Evolutionary conservation across 441 rosid species (phyloP).

Genomic region (Erodium chrysanthum): DNA sequence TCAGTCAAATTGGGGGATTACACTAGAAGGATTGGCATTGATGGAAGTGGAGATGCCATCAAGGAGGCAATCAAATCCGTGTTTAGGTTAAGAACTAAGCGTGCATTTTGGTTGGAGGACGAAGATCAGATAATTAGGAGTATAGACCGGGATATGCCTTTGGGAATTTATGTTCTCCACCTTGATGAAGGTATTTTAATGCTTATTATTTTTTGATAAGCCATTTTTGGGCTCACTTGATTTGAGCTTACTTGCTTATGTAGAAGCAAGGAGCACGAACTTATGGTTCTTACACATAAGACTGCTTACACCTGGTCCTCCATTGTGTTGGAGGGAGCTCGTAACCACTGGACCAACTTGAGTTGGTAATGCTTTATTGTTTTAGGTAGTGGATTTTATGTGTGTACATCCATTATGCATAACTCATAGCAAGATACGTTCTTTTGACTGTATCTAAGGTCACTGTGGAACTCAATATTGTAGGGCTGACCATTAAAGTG

Average conservation of each 20-base stretch:
- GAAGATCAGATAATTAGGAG: conserved; percentile 73
- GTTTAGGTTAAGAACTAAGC: conserved; percentile 68
- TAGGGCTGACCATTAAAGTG: conserved; percentile 73
- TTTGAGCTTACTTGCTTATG: no score
- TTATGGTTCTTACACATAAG: no score
- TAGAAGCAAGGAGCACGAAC: no score
- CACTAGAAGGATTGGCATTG: conserved; percentile 81
- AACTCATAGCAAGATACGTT: no score
- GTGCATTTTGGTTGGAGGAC: conserved; percentile 96
- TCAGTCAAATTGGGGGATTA: conserved; percentile 81
- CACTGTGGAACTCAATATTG: not conserved
- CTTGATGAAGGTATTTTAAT: conserved; percentile 63
- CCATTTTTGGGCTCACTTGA: no score
- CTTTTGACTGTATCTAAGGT: no score
- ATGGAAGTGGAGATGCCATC: conserved; percentile 75
- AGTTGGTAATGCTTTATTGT: no score
- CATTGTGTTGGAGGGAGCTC: no score
- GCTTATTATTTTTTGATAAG: not conserved
- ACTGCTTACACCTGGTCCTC: no score
- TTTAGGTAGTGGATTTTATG: no score
- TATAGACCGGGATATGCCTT: conserved; percentile 89
- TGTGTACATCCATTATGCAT: no score
- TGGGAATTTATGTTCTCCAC: conserved; percentile 73
- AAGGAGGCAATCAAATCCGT: conserved; percentile 78
- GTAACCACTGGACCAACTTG: no score